Percentiles rank a stretch among this genome's conserved stretches.
phyloP scores from a whole-genome alignment of 1,284 basidiomycete species.

The Ganoderma lingzhi region DNA sequence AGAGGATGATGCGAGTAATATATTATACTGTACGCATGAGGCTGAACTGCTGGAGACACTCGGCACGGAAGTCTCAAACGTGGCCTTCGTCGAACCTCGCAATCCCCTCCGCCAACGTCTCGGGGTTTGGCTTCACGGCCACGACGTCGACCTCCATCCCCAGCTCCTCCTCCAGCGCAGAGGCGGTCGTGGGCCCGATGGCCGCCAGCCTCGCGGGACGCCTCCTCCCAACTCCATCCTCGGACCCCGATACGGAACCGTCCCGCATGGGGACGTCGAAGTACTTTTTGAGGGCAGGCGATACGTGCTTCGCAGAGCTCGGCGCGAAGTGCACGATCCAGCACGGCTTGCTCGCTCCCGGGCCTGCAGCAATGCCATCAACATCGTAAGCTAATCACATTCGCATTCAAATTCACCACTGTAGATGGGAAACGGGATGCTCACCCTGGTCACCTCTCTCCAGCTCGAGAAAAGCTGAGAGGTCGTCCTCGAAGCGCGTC shows the following conservation, averaged over 20 bases:
- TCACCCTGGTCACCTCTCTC: neutral
- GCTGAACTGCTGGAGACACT: neutral
- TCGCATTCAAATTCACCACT: slow-evolving; percentile 6
- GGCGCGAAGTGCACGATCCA: slow-evolving; percentile 84
- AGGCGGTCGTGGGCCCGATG: slow-evolving; percentile 74
- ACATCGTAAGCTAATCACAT: neutral
- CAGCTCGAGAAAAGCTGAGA: slow-evolving; percentile 36
- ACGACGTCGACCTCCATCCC: slow-evolving; percentile 59
- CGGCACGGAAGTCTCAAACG: neutral
- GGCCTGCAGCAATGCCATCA: neutral
- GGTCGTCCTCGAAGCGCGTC: slow-evolving; percentile 54
- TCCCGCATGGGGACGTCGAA: slow-evolving; percentile 45
- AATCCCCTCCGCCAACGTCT: slow-evolving; percentile 54
- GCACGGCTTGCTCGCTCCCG: slow-evolving; percentile 45
- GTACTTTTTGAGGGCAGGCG: slow-evolving; percentile 56
- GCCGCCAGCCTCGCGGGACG: slow-evolving; percentile 53
- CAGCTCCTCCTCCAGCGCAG: slow-evolving; percentile 56
- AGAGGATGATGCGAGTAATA: neutral
- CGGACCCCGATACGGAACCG: neutral
- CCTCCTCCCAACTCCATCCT: neutral
- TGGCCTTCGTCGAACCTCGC: slow-evolving; percentile 18
- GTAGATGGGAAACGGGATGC: neutral
- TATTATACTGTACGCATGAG: neutral
- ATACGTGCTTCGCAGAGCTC: slow-evolving; percentile 67
- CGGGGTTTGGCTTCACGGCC: slow-evolving; percentile 63